Conservation (phyloP, 345 rosid genomes). For the Anastatica hierochuntica region DNA sequence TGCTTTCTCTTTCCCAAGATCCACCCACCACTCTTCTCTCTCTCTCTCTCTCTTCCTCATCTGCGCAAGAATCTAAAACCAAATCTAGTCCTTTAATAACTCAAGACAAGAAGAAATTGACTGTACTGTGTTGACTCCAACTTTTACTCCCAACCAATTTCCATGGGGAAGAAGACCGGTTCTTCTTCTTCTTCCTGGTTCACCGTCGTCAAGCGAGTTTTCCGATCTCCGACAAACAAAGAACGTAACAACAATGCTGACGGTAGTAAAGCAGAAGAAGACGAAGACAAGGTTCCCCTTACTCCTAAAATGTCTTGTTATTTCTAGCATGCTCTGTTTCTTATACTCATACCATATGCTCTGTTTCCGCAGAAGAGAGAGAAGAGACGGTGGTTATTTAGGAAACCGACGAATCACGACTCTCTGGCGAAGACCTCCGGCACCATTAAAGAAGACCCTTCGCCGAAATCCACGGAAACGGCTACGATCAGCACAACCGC, state of each 20-base stretch:
- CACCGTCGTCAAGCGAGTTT: slow-evolving; percentile 77
- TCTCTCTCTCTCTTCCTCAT: slow-evolving; percentile 1
- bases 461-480: not conserved
- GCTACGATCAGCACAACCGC: not conserved
- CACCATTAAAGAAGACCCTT: not conserved
- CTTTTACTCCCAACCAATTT: not conserved
- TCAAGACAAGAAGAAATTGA: not conserved
- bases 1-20: slow-evolving; percentile 24
- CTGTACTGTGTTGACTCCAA: slow-evolving; percentile 1
- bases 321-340: not conserved
- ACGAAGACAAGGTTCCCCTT: slow-evolving; percentile 51
- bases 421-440: slow-evolving; percentile 13
- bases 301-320: not conserved
- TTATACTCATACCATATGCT: not conserved
- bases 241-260: slow-evolving; percentile 19
- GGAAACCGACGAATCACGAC: slow-evolving; percentile 47
- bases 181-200: slow-evolving; percentile 73
- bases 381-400: slow-evolving; percentile 63
- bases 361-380: slow-evolving; percentile 44
- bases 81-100: slow-evolving; percentile 15
- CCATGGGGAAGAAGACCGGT: slow-evolving; percentile 70
- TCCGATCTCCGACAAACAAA: slow-evolving; percentile 67
- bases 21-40: slow-evolving; percentile 20
- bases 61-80: slow-evolving; percentile 5
- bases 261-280: slow-evolving; percentile 44